Base-by-base conservation (phyloP, 148 eudicot genomes). In the Cornus kousa region DNA sequence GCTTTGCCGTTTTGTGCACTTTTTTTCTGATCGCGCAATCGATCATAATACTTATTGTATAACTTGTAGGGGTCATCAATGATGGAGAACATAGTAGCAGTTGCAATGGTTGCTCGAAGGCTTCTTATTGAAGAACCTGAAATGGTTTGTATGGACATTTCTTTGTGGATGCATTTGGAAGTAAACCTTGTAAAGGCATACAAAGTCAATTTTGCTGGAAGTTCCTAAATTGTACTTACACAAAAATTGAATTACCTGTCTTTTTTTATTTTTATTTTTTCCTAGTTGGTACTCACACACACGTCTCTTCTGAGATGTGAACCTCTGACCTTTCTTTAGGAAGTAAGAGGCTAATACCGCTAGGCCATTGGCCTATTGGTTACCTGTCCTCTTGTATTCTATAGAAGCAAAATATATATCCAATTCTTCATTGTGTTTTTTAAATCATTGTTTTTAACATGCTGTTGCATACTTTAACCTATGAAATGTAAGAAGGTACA, bases 61-160 rank as follows among this genome's bases (percentile, higher is more conserved):
- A 50, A 48, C 46, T 78, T 76, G 11, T 83, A 95, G 98, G 95
- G 86, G 59, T 88, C 89, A 55, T 76, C 79, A 70, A 83, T 88
- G 91, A 91, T 95, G 93, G 97, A 92, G 75, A 79, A 84, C 80
- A 84, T 90, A 22, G 80, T 89, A 43, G 86, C 91, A 73, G 90
- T 91, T 76, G 90, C 98, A 50, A 94, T 94, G 99, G 88, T 92
- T 85, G 81, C 89, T 40, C 87, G 94, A 80, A 91, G 98, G 88
- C 85, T 97, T 82, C 95, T 97, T 78, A 87, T 83, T 75, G 99
- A 96, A 88, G 99, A 93, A 80, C 89, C 93, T 20, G 92, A 87
- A 83, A 32, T 70, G 85, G 97, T 92, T 87, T 76, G 88, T 73
- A 48, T 79, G 60, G 62, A 69, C 37, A 37, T 43, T 9, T 33